phyloP scores from a whole-genome alignment of 805 yeast species.

The Nakazawaea pomicola region DNA sequence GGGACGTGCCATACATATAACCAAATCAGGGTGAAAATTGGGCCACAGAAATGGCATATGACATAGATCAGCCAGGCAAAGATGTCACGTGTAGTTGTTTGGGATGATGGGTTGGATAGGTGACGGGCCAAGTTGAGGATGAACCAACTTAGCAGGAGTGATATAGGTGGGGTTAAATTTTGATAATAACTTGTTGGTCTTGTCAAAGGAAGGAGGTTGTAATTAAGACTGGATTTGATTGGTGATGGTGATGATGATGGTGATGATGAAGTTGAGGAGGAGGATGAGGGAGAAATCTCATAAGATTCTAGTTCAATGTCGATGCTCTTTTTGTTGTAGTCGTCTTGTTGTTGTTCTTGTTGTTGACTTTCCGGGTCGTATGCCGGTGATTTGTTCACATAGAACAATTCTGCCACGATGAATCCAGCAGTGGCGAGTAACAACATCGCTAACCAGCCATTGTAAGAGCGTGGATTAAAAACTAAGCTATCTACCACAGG shows the following conservation, averaged over 20 bases:
- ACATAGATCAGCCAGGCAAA: slow-evolving; percentile 62
- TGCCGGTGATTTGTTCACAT: not conserved
- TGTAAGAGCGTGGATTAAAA: slow-evolving; percentile 22
- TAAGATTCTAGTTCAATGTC: not conserved
- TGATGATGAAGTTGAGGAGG: slow-evolving; percentile 4
- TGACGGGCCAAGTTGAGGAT: slow-evolving; percentile 42
- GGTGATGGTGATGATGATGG: not conserved
- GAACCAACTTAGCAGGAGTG: slow-evolving; percentile 43
- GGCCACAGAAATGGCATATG: slow-evolving; percentile 53
- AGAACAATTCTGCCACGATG: slow-evolving; percentile 13
- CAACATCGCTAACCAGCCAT: slow-evolving; percentile 19
- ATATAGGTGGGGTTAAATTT: too few species aligned
- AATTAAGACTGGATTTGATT: slow-evolving; percentile 1
- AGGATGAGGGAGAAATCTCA: not conserved
- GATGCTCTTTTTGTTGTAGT: not conserved
- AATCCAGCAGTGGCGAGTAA: slow-evolving; percentile 14
- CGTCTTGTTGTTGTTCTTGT: too few species aligned
- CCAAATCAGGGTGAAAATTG: slow-evolving; percentile 57
- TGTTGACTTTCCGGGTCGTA: not conserved
- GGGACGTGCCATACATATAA: slow-evolving; percentile 63
- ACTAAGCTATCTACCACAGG: slow-evolving; percentile 37
- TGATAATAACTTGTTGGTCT: too few species aligned
- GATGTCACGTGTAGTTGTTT: slow-evolving; percentile 43
- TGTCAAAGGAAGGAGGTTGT: too few species aligned
- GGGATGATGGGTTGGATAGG: slow-evolving; percentile 32